phyloP scores from a whole-genome alignment of 2,329 filamentous ascomycete genomes.

The Drechslerella dactyloides region DNA sequence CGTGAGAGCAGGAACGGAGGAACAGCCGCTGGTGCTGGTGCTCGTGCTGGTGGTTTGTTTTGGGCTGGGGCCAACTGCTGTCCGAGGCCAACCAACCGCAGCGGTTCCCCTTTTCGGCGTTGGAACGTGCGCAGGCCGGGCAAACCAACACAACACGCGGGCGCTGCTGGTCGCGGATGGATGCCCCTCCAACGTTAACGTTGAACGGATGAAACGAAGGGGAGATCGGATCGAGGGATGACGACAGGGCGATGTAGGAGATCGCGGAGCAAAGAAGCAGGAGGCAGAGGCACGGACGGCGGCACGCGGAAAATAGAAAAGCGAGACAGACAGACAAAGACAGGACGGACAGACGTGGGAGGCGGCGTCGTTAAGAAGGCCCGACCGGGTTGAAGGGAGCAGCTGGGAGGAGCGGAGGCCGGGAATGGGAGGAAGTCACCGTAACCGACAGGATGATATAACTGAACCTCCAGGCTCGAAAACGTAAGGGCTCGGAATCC shows the following conservation, averaged over 20 bases:
- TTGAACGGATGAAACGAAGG: constrained; percentile 45
- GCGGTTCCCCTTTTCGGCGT: constrained; percentile 24
- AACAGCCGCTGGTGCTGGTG: not conserved
- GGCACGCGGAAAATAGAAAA: constrained; percentile 21
- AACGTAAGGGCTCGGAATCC: constrained; percentile 43
- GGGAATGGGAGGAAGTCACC: constrained; percentile 50
- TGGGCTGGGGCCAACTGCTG: constrained; percentile 9
- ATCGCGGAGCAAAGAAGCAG: constrained; percentile 13
- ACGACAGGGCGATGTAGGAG: constrained; percentile 17
- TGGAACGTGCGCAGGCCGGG: constrained; percentile 41
- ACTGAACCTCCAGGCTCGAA: constrained; percentile 17
- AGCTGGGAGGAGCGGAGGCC: constrained; percentile 48
- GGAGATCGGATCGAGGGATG: constrained; percentile 8
- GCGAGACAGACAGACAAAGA: constrained; percentile 11
- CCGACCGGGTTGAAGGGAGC: constrained; percentile 39
- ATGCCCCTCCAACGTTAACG: constrained; percentile 46
- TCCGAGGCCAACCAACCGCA: constrained; percentile 14
- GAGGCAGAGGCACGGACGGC: constrained; percentile 11
- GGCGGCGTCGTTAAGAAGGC: constrained; percentile 39
- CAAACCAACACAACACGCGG: constrained; percentile 40
- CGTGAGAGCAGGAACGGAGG: constrained; percentile 11
- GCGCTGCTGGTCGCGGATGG: too few species aligned
- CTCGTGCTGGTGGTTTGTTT: constrained; percentile 23
- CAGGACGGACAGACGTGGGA: constrained; percentile 25
- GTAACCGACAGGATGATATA: constrained; percentile 48